Conservation (phyloP, 257 asterid genomes). For the Ligustrum vulgare region DNA sequence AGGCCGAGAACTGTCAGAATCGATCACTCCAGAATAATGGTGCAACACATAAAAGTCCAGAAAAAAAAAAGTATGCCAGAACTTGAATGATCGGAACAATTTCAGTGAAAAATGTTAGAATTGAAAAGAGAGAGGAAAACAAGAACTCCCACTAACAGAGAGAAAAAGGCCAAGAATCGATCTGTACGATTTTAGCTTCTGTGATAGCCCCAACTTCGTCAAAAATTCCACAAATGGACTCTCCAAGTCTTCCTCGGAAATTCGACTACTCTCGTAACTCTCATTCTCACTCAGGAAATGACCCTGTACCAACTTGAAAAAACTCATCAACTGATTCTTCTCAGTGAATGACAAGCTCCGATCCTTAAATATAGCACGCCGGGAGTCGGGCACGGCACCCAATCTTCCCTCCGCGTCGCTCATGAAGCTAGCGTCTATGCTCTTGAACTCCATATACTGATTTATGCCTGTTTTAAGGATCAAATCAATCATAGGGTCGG, state of each 20-base stretch:
- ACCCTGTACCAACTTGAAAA: conserved; percentile 79
- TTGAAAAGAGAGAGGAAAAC: conserved; percentile 6
- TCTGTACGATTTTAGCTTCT: conserved; percentile 80
- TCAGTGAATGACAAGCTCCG: conserved; percentile 55
- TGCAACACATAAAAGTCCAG: not conserved
- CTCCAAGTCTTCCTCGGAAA: conserved; percentile 73
- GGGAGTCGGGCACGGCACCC: conserved; percentile 71
- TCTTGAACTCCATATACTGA: conserved; percentile 88
- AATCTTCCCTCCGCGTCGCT: conserved; percentile 49
- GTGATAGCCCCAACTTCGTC: conserved; percentile 63
- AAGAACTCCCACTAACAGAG: conserved; percentile 34
- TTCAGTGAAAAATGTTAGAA: not conserved
- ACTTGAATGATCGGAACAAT: not conserved
- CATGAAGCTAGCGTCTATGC: conserved; percentile 70
- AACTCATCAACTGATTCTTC: conserved; percentile 85
- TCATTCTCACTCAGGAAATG: conserved; percentile 40
- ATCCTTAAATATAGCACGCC: conserved; percentile 78
- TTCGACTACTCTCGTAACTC: conserved; percentile 35
- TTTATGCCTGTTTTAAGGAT: conserved; percentile 59
- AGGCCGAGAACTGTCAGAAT: conserved; percentile 1
- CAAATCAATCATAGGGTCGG: conserved; percentile 71
- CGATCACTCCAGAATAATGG: not conserved
- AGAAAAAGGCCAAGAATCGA: conserved; percentile 33
- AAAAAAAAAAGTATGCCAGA: not conserved
- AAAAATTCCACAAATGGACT: conserved; percentile 69